phyloP scores from a whole-genome alignment of 768 basidiomycete genomes.

The Rhizopogon roseolus region DNA sequence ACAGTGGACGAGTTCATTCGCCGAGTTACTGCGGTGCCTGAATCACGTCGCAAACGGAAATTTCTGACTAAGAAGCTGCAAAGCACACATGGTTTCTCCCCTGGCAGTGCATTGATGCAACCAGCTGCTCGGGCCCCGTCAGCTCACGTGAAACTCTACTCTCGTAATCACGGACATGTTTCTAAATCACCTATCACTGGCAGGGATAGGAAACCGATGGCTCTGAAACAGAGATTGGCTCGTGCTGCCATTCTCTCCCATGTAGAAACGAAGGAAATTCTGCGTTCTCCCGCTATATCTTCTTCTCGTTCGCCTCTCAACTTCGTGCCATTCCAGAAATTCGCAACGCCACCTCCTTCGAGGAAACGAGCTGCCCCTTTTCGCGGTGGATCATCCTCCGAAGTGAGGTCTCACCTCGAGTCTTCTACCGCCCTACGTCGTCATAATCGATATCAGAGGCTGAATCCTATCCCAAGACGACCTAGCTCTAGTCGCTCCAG shows the following conservation, averaged over 20 bases:
- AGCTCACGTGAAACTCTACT: not conserved
- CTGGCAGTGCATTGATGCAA: conserved; percentile 15
- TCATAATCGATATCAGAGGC: not conserved
- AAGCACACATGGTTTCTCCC: not conserved
- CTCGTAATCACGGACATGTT: not conserved
- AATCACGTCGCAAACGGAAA: not conserved
- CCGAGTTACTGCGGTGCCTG: not conserved
- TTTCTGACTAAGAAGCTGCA: not conserved
- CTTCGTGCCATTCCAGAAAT: conserved; percentile 23
- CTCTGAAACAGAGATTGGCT: conserved; percentile 12
- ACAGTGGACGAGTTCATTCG: conserved; percentile 25
- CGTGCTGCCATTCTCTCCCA: conserved; percentile 23
- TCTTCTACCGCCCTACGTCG: not conserved
- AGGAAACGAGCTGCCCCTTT: not conserved
- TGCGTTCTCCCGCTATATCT: conserved; percentile 7
- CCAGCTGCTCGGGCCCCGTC: not conserved
- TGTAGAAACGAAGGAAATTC: conserved; percentile 15
- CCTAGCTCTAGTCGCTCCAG: not conserved
- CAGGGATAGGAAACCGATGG: not conserved
- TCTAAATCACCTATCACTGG: not conserved
- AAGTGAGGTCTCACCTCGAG: not conserved
- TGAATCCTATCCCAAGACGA: not conserved
- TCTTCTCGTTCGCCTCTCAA: conserved; percentile 18
- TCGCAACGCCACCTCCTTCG: conserved; percentile 1
- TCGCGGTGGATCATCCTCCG: not conserved